Evolutionary conservation across 179 eudicot species (phyloP), one percentile per base, ranked within the genome.

Genomic region (Gypsophila paniculata): DNA sequence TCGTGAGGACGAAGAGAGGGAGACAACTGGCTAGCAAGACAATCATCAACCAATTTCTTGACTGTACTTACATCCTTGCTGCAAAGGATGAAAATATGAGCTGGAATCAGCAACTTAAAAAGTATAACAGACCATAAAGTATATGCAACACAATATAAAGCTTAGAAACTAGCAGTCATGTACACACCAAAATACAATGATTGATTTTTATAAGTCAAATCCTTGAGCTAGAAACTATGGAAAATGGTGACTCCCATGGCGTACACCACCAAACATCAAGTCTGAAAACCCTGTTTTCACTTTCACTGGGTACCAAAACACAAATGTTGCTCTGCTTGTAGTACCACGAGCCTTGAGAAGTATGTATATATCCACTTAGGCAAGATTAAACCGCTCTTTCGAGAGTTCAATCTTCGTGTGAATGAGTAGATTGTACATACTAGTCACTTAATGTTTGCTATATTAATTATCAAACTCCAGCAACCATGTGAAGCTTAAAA

Each of bases 1-100:
- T 95, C 99, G 75, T 95, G 98, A 66, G 99, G 99, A 75, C 96
- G 99, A 19, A 95, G 88, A 49, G 99, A 91, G 61, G 91, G 78
- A 18, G 97, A 88, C 49, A 88, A 65, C 75, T 87, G 91, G 77
- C 83, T 81, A 57, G 86, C 80, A 64, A 88, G 74, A 80, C 95
- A 90, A 70, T 94, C 97, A 75, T 90, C 96, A 57, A 94, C 96
- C 75, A 90, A 88, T 72, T 91, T 94, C 82, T 87, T 91, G 76
- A 92, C 99, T 4, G 90, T 91, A 55, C 84, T 84, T 26, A 94
- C 96, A 87, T 94, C 99, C 85, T 94, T 91, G 82, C 99, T 95
- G 98, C 88, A 86, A 39, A 67, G 29, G 54, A 25, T 9, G 46
- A 72, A 34, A 22, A 60, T 2, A 14, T 6, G 58, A 72, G 15